Conservation (phyloP, 441 rosid genomes). For the Erodium moschatum region DNA sequence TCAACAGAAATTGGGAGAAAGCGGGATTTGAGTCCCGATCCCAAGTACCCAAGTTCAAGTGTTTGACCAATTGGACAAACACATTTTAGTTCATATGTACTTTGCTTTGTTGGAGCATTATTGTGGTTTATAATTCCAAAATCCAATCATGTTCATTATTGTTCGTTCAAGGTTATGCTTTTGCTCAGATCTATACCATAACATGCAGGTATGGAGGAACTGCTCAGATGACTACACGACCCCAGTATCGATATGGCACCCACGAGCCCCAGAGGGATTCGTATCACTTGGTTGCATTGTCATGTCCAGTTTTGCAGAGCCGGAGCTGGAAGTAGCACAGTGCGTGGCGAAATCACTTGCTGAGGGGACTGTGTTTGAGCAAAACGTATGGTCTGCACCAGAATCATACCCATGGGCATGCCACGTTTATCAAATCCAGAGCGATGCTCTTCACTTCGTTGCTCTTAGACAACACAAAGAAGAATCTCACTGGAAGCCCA, state of each 20-base stretch:
- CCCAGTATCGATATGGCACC: constrained; percentile 84
- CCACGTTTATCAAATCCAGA: constrained; percentile 71
- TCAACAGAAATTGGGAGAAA: too few species aligned
- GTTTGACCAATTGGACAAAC: too few species aligned
- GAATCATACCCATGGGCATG: constrained; percentile 93
- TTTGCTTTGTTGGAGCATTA: too few species aligned
- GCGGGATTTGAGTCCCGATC: too few species aligned
- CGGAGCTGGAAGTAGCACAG: constrained; percentile 43
- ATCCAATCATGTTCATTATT: neutral
- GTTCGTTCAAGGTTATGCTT: neutral
- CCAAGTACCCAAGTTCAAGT: too few species aligned
- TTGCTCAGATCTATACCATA: neutral
- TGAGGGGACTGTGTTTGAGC: constrained; percentile 80
- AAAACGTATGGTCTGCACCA: constrained; percentile 75
- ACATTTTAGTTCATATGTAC: too few species aligned
- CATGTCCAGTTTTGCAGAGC: constrained; percentile 56
- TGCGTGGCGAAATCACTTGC: constrained; percentile 61
- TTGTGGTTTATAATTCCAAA: too few species aligned
- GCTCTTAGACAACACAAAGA: constrained; percentile 69
- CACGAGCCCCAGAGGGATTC: constrained; percentile 83
- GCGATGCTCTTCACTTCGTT: constrained; percentile 84
- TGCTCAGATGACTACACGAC: constrained; percentile 62
- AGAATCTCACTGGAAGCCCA: constrained; percentile 73
- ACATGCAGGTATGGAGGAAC: constrained; percentile 84
- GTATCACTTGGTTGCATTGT: constrained; percentile 72